A percentile compares a stretch with the other conserved stretches of the same genome.
These are phyloP conservation scores for Anisodus acutangulus DNA, from an alignment of 257 asterid species.

Conservation along the genomic window DNA sequence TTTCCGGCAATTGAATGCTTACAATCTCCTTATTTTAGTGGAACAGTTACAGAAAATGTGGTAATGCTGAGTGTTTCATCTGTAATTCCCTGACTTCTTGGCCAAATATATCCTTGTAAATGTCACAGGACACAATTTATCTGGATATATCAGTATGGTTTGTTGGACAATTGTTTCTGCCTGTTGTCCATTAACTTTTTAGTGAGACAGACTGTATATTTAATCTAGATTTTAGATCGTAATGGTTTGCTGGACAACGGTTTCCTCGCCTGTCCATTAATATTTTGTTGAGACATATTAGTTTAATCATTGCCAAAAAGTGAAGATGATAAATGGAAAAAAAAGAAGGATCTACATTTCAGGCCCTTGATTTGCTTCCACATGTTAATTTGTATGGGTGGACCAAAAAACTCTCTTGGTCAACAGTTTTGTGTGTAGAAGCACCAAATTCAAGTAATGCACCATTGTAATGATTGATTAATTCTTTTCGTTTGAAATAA, in stretches of 20 bases:
- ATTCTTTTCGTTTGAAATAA: background rate
- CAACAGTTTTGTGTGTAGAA: background rate
- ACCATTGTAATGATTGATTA: background rate
- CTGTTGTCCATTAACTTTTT: background rate
- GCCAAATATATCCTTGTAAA: background rate
- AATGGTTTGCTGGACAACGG: background rate
- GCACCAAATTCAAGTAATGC: slow-evolving; percentile 2
- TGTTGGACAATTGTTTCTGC: slow-evolving; percentile 11
- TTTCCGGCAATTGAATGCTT: slow-evolving; percentile 13
- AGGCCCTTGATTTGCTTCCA: slow-evolving; percentile 17
- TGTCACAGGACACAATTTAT: background rate
- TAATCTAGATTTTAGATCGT: slow-evolving; percentile 12
- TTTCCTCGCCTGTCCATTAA: background rate
- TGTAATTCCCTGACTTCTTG: background rate
- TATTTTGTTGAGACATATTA: background rate
- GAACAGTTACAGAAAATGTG: background rate
- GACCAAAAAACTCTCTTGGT: background rate
- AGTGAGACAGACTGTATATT: background rate
- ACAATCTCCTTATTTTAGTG: background rate
- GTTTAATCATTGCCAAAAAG: background rate
- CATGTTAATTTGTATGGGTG: background rate
- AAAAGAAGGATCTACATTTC: background rate
- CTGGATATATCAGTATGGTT: background rate
- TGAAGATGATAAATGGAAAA: background rate
- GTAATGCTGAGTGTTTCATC: slow-evolving; percentile 10